Evolutionary conservation across 108 stramenopile genomes (phyloP).

Genomic region (Halocafeteria seosinensis): DNA sequence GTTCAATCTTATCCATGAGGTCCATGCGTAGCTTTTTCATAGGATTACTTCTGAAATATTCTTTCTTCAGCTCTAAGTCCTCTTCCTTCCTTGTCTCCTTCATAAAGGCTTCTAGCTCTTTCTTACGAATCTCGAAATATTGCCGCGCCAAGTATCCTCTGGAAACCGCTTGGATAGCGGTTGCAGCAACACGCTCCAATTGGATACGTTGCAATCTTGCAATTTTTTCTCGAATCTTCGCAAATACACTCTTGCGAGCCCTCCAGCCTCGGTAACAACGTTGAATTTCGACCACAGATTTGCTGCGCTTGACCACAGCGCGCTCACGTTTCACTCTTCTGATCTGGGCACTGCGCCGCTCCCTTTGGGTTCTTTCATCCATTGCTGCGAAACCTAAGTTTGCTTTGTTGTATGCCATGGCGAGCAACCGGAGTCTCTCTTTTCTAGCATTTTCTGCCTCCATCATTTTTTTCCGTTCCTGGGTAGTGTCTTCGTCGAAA

Average conservation of each 20-base stretch:
- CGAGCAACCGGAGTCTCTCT: constrained; percentile 12
- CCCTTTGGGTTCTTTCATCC: constrained; percentile 11
- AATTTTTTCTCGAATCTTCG: constrained; percentile 16
- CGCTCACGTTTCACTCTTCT: background rate
- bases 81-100: constrained; percentile 17
- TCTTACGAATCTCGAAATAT: background rate
- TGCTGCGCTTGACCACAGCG: background rate
- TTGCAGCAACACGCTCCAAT: constrained; percentile 15
- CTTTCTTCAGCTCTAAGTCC: constrained; percentile 22
- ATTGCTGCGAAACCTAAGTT: constrained; percentile 1
- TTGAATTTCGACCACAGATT: constrained; percentile 4
- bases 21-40: background rate
- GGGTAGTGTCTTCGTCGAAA: constrained; percentile 1
- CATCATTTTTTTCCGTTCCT: constrained; percentile 19
- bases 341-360: background rate
- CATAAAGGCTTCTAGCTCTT: constrained; percentile 32
- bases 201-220: constrained; percentile 16
- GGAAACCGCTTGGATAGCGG: constrained; percentile 21
- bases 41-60: constrained; percentile 23
- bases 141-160: constrained; percentile 18
- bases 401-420: background rate
- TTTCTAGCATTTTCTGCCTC: background rate
- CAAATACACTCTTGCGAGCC: constrained; percentile 17
- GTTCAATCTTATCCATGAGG: background rate
- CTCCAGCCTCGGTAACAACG: constrained; percentile 22